phyloP scores from a whole-genome alignment of 2,329 filamentous ascomycete species.

The Trichoderma sp. region DNA sequence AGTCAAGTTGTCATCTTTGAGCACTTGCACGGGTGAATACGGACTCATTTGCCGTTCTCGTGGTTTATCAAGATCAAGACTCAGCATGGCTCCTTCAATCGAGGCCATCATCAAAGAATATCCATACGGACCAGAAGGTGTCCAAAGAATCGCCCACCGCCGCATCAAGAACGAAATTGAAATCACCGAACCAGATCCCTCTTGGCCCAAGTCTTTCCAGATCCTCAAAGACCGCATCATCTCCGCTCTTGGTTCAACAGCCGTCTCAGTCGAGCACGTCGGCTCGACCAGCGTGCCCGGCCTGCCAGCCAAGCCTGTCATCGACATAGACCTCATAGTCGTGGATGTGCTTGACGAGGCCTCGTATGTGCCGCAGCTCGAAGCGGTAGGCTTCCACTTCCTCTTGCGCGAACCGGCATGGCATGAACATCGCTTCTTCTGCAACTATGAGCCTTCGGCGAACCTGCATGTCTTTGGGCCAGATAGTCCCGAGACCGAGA shows the following conservation, averaged over 20 bases:
- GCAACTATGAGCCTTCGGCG: constrained; percentile 35
- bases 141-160: constrained; percentile 33
- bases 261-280: constrained; percentile 46
- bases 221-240: constrained; percentile 37
- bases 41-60: background rate
- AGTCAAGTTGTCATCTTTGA: background rate
- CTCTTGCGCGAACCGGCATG: constrained; percentile 47
- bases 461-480: constrained; percentile 54
- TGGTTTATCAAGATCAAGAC: background rate
- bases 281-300: constrained; percentile 53
- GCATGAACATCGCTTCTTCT: constrained; percentile 52
- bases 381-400: constrained; percentile 48
- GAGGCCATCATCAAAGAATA: constrained; percentile 31
- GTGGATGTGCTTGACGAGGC: constrained; percentile 42
- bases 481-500: constrained; percentile 42
- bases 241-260: constrained; percentile 37
- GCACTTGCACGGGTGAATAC: background rate
- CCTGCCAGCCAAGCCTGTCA: constrained; percentile 52
- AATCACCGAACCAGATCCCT: constrained; percentile 40
- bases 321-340: constrained; percentile 55
- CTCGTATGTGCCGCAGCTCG: constrained; percentile 45
- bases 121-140: constrained; percentile 25
- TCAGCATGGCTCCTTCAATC: constrained; percentile 12
- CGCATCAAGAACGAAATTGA: constrained; percentile 28
- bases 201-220: constrained; percentile 40